These are phyloP conservation scores for Pythium brassicae DNA, from an alignment of 352 stramenopile species.

Conservation along the genomic window DNA sequence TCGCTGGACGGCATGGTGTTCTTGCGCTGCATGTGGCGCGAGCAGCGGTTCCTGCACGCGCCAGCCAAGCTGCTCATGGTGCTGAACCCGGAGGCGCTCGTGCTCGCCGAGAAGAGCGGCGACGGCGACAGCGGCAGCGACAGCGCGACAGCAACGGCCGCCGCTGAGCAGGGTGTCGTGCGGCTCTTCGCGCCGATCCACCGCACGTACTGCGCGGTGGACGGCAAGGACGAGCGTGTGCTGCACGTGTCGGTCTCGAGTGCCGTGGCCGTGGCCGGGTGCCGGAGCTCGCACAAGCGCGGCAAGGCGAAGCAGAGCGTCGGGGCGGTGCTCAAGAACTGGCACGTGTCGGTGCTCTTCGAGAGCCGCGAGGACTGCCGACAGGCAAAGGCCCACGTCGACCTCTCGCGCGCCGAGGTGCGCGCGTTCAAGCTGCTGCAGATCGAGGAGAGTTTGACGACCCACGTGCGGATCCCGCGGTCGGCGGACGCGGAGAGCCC, in stretches of 20 bases:
- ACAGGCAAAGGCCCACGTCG: slow-evolving; percentile 67
- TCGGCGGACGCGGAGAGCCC: slow-evolving; percentile 19
- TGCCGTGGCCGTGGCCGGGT: slow-evolving; percentile 45
- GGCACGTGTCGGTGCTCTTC: slow-evolving; percentile 69
- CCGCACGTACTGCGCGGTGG: slow-evolving; percentile 62
- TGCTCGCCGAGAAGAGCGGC: slow-evolving; percentile 45
- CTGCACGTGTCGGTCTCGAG: slow-evolving; percentile 67
- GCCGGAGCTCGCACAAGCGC: slow-evolving; percentile 51
- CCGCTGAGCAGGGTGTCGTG: slow-evolving; percentile 31
- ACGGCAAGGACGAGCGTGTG: slow-evolving; percentile 66
- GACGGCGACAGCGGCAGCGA: slow-evolving; percentile 1
- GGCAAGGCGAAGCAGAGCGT: slow-evolving; percentile 8
- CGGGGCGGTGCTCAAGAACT: slow-evolving; percentile 27
- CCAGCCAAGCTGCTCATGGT: slow-evolving; percentile 60
- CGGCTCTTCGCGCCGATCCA: slow-evolving; percentile 69
- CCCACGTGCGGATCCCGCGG: slow-evolving; percentile 55
- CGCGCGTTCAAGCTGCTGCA: slow-evolving; percentile 76
- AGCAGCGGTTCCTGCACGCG: slow-evolving; percentile 67
- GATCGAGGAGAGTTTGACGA: slow-evolving; percentile 66
- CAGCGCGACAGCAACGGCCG: slow-evolving; percentile 20
- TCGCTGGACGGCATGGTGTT: slow-evolving; percentile 66
- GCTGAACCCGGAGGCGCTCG: slow-evolving; percentile 71
- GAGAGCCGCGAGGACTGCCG: slow-evolving; percentile 49
- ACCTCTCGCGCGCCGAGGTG: slow-evolving; percentile 68
- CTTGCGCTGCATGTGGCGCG: slow-evolving; percentile 67